phyloP scores from a whole-genome alignment of 2,329 filamentous ascomycete species.

The Geoglossum cookeanum region DNA sequence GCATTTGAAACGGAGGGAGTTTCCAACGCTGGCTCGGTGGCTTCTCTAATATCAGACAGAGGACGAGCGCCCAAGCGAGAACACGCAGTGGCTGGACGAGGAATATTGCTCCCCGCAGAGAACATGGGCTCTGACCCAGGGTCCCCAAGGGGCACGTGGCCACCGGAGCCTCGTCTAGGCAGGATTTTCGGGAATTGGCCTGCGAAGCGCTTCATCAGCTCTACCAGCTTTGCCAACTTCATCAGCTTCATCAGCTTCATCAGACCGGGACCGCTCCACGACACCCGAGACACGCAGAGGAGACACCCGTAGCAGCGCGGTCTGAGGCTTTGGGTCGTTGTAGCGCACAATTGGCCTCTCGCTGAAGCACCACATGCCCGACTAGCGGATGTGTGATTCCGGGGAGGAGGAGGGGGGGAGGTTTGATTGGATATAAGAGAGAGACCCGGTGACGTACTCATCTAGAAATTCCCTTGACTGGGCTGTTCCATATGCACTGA shows the following conservation, averaged over 20 bases:
- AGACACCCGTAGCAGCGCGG: too few relatives aligned
- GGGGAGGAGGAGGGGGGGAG: not conserved
- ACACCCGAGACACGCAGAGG: not conserved
- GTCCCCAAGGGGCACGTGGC: not conserved
- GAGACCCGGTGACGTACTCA: not conserved
- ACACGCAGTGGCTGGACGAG: slow-evolving; percentile 1
- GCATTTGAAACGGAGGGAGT: slow-evolving; percentile 11
- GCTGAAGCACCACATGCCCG: too few relatives aligned
- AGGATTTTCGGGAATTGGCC: not conserved
- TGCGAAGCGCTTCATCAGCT: not conserved
- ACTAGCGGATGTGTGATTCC: not conserved
- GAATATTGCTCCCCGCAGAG: not conserved
- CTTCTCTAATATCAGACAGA: slow-evolving; percentile 30
- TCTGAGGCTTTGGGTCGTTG: not conserved
- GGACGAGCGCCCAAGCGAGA: slow-evolving; percentile 16
- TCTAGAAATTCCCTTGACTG: not conserved
- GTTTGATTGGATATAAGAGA: not conserved
- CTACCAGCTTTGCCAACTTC: too few relatives aligned
- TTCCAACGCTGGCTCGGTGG: slow-evolving; percentile 28
- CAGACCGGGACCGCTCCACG: not conserved
- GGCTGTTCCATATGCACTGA: not conserved
- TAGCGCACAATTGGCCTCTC: not conserved
- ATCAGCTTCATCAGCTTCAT: too few relatives aligned
- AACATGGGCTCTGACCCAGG: not conserved
- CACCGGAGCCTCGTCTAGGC: not conserved